Evolutionary conservation across 176 grass and related monocot species (phyloP).

Genomic region (Lolium perenne): DNA sequence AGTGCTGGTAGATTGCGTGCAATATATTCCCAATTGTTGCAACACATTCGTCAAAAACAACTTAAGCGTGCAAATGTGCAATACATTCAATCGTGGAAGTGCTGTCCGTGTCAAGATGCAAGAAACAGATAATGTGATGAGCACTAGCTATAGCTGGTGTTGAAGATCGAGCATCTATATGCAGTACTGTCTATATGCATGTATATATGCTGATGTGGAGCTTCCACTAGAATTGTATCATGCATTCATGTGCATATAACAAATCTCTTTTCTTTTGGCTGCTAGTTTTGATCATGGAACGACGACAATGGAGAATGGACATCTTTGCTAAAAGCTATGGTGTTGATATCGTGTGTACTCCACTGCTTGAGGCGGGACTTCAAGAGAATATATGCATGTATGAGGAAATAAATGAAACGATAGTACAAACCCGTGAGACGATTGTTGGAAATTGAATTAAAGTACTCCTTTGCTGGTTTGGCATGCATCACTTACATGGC

Average conservation of each 20-base stretch:
- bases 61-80: too few species aligned
- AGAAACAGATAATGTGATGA: not conserved
- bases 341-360: too few species aligned
- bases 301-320: not conserved
- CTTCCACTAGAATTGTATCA: not conserved
- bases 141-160: not conserved
- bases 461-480: not conserved
- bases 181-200: not conserved
- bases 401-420: not conserved
- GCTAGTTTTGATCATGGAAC: not conserved
- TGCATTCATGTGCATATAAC: not conserved
- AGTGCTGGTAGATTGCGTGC: not conserved
- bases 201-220: not conserved
- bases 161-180: not conserved
- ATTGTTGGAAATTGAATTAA: not conserved
- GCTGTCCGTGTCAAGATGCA: constrained; percentile 12
- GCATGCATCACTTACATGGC: not conserved
- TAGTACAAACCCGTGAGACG: not conserved
- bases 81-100: not conserved
- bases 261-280: not conserved
- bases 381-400: not conserved
- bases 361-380: too few species aligned
- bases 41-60: not conserved
- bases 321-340: too few species aligned
- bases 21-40: not conserved